Conservation (phyloP, 345 rosid species). For the Eucalyptus regnans region DNA sequence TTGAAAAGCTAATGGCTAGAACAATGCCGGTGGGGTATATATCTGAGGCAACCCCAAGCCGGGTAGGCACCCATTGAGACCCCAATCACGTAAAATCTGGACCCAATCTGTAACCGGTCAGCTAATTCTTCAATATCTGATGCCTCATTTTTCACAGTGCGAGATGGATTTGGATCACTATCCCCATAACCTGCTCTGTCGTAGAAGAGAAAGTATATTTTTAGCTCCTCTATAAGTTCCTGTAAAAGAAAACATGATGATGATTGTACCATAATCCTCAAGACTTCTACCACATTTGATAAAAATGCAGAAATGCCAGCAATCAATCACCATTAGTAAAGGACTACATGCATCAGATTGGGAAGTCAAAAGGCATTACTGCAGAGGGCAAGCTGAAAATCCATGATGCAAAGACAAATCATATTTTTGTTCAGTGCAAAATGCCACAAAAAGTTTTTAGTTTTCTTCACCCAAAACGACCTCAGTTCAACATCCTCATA, state of each 20-base stretch:
- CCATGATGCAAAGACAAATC: neutral
- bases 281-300: neutral
- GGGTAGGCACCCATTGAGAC: constrained; percentile 76
- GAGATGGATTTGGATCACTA: constrained; percentile 77
- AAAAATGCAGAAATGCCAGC: neutral
- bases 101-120: constrained; percentile 62
- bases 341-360: neutral
- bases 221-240: constrained; percentile 55
- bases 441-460: neutral
- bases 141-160: constrained; percentile 72
- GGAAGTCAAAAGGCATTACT: neutral
- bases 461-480: neutral
- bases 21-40: constrained; percentile 65
- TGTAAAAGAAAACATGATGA: constrained; percentile 10
- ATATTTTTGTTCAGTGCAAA: neutral
- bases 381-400: neutral
- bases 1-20: neutral
- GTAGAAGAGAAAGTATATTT: constrained; percentile 46
- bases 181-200: constrained; percentile 97
- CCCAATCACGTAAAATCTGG: constrained; percentile 66
- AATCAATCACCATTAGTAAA: neutral
- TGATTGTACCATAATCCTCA: neutral
- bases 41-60: constrained; percentile 60
- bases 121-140: constrained; percentile 77
- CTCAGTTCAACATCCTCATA: neutral